Base-by-base conservation (phyloP, 495 filamentous ascomycete species). In the Aspergillus sclerotioniger region DNA sequence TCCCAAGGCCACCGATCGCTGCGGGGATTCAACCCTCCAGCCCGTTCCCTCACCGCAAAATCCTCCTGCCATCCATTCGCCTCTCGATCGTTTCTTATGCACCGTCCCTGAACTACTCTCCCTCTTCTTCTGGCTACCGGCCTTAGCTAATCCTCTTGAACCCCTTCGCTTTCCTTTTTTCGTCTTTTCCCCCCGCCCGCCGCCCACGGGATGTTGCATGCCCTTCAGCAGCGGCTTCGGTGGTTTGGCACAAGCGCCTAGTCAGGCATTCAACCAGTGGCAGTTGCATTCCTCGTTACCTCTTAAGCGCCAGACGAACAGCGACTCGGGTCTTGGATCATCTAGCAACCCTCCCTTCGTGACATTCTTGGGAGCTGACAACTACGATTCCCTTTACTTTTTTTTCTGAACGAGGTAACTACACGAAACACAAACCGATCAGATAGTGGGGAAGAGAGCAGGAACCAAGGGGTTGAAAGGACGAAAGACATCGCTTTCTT, bases 271-370 rank as follows among this genome's bases (percentile, higher is more conserved):
- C 54, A 46, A 62, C 67, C 67, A 67, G 60, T 67, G 53, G 62
- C 46, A 64, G n/a, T 47, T 39, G 54, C 59, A 47, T 64, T 65
- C 35, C 35, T 56, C 49, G 8, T 52, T 59, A 39, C 62, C 60
- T 57, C 54, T 53, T 73, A 77, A 73, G 72, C 74, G 74, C 72
- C 68, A 68, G 68, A 70, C 70, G 67, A 41, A 65, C 46, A 51
- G 37, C 28, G 46, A 31, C 17, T 31, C 47, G 47, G 47, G 3
- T 49, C 20, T 49, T 25, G 47, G 47, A 48, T 32, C 47, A 50
- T 32, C 47, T 17, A 28, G 16, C 25, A 15, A 28, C 31, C 16
- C 8, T 29, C 16, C 4, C 21, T 16, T 50, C 31, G 47, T 50
- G 47, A 50, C 47, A 37, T 16, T 21, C 20, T 52, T 25, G 46